These are phyloP conservation scores for Cutaneotrichosporon sp. DNA, from an alignment of 1,284 basidiomycete species.

Conservation along the genomic window DNA sequence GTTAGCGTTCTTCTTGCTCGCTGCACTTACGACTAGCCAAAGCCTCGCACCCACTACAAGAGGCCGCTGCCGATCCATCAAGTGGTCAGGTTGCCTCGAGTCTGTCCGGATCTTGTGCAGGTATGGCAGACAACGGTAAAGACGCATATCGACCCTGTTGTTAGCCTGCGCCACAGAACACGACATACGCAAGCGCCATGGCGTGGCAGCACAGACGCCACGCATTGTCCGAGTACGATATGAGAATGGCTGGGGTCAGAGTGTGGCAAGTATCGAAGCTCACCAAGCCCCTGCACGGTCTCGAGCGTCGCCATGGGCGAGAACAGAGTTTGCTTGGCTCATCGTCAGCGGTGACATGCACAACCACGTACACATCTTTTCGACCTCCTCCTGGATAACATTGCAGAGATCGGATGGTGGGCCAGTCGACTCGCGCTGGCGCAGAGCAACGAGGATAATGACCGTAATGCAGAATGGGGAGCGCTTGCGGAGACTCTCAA, in stretches of 20 bases:
- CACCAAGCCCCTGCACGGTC: constrained; percentile 26
- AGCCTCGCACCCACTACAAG: constrained; percentile 24
- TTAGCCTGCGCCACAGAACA: background rate
- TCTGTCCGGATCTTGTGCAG: constrained; percentile 23
- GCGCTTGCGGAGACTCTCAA: constrained; percentile 24
- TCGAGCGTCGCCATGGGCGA: constrained; percentile 26
- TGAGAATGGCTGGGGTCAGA: constrained; percentile 2
- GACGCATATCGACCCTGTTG: constrained; percentile 26
- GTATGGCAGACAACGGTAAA: constrained; percentile 28
- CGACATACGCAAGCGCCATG: constrained; percentile 22
- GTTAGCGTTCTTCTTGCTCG: background rate
- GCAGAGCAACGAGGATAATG: constrained; percentile 23
- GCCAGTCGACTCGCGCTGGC: constrained; percentile 10
- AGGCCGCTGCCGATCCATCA: constrained; percentile 16
- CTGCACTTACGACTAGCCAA: constrained; percentile 20
- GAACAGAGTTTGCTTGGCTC: constrained; percentile 26
- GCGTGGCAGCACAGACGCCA: constrained; percentile 34
- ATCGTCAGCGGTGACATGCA: background rate
- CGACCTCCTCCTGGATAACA: constrained; percentile 5
- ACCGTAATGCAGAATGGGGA: constrained; percentile 29
- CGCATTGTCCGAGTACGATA: constrained; percentile 16
- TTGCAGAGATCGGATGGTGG: constrained; percentile 14
- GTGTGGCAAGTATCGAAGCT: background rate
- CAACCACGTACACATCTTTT: constrained; percentile 6
- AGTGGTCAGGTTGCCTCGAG: constrained; percentile 5